Percentiles rank a stretch among this genome's conserved stretches.
These are phyloP conservation scores for Sclerotinia minor DNA, from an alignment of 2,329 filamentous ascomycete species.

Conservation along the genomic window DNA sequence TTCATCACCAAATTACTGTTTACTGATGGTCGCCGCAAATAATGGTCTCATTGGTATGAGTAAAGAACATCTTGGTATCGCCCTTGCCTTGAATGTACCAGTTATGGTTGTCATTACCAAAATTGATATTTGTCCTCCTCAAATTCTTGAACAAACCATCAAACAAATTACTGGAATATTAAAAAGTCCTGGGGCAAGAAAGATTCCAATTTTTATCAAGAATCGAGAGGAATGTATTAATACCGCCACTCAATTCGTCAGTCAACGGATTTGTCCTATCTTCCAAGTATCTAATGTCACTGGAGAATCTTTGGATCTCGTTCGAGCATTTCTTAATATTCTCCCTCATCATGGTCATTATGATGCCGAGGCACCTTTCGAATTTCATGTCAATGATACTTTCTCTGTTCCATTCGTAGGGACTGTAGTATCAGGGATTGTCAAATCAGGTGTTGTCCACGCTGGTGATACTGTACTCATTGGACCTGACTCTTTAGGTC, in stretches of 20 bases:
- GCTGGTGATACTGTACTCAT: slow-evolving; percentile 86
- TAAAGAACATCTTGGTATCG: slow-evolving; percentile 95
- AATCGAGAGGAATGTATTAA: slow-evolving; percentile 88
- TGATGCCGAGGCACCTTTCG: slow-evolving; percentile 81
- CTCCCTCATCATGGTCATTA: slow-evolving; percentile 93
- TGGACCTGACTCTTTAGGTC: slow-evolving; percentile 85
- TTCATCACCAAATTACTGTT: slow-evolving; percentile 93
- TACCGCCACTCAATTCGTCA: slow-evolving; percentile 94
- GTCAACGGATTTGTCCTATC: slow-evolving; percentile 90
- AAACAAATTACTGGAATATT: slow-evolving; percentile 89
- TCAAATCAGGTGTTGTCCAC: slow-evolving; percentile 85
- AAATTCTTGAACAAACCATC: slow-evolving; percentile 92
- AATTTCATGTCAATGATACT: slow-evolving; percentile 95
- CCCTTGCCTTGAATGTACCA: slow-evolving; percentile 89
- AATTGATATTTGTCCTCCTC: slow-evolving; percentile 95
- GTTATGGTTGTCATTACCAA: slow-evolving; percentile 98
- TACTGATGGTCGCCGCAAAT: slow-evolving; percentile 98
- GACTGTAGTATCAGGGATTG: slow-evolving; percentile 91
- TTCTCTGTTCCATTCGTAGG: slow-evolving; percentile 98
- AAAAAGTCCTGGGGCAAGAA: slow-evolving; percentile 88
- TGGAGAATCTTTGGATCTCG: slow-evolving; percentile 83
- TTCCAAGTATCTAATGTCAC: slow-evolving; percentile 99
- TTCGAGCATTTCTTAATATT: slow-evolving; percentile 92
- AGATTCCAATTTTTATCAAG: slow-evolving; percentile 95
- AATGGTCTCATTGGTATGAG: slow-evolving; percentile 98